phyloP scores from a whole-genome alignment of 345 rosid species.

The Salix brachista region DNA sequence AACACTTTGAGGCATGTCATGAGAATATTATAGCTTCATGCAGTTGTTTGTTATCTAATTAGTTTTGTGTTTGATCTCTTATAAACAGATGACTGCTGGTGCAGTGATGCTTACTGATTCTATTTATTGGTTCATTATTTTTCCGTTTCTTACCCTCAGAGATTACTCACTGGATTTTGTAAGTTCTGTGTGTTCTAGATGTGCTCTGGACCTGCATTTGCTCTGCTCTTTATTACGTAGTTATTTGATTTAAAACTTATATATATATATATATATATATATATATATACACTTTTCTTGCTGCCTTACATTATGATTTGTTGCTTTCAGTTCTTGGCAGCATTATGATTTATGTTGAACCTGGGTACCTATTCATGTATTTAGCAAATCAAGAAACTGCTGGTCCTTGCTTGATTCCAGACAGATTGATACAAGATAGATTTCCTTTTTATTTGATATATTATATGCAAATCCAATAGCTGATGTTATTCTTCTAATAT shows the following conservation, averaged over 20 bases:
- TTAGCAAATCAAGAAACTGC: no score
- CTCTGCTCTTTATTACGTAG: neutral
- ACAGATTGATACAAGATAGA: no score
- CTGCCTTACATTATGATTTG: neutral
- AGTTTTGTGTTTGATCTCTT: slow-evolving; percentile 10
- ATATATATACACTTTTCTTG: neutral
- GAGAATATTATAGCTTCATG: slow-evolving; percentile 4
- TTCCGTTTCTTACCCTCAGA: slow-evolving; percentile 52
- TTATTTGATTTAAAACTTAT: neutral
- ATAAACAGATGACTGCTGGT: slow-evolving; percentile 51
- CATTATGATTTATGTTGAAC: neutral
- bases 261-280: neutral
- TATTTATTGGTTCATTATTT: slow-evolving; percentile 61
- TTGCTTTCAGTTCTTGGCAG: neutral
- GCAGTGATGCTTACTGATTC: slow-evolving; percentile 63
- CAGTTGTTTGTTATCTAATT: neutral
- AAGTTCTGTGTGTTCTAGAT: slow-evolving; percentile 22
- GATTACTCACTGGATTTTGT: slow-evolving; percentile 50
- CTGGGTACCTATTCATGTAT: neutral
- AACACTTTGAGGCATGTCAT: neutral
- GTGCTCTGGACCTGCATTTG: neutral
- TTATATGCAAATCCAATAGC: no score
- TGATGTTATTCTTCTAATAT: no score
- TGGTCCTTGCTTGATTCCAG: no score
- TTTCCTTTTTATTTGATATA: no score